These are phyloP conservation scores for Eucalyptus lansdowneana DNA, from an alignment of 345 rosid species.

Conservation along the genomic window DNA sequence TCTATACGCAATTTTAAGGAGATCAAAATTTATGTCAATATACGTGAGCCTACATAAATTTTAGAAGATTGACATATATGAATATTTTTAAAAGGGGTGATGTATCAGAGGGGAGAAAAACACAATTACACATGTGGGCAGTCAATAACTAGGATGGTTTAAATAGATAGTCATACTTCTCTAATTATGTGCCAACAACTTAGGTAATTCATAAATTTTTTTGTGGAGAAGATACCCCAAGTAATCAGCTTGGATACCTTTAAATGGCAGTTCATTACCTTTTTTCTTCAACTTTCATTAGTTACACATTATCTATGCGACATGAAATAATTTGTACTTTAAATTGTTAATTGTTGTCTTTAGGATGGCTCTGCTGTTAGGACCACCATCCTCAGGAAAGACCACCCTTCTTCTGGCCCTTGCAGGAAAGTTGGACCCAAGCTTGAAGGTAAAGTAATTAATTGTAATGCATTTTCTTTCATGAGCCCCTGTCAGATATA, in stretches of 20 bases:
- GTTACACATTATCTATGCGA: background rate
- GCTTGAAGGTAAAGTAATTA: conserved; percentile 25
- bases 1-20: background rate
- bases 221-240: background rate
- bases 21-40: background rate
- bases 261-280: background rate
- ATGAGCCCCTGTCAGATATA: background rate
- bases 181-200: background rate
- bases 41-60: background rate
- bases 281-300: background rate
- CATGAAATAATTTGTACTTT: background rate
- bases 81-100: background rate
- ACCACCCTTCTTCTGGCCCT: conserved; percentile 75
- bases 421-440: conserved; percentile 73
- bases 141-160: background rate
- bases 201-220: background rate
- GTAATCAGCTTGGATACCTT: background rate
- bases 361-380: conserved; percentile 71
- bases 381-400: conserved; percentile 93
- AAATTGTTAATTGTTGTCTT: background rate
- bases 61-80: background rate
- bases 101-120: background rate
- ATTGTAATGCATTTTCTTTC: background rate
- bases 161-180: background rate
- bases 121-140: background rate